Percentiles rank a stretch among this genome's conserved stretches.
Evolutionary conservation across 2,329 filamentous ascomycete species (phyloP).

Genomic region (Botryotinia convoluta): DNA sequence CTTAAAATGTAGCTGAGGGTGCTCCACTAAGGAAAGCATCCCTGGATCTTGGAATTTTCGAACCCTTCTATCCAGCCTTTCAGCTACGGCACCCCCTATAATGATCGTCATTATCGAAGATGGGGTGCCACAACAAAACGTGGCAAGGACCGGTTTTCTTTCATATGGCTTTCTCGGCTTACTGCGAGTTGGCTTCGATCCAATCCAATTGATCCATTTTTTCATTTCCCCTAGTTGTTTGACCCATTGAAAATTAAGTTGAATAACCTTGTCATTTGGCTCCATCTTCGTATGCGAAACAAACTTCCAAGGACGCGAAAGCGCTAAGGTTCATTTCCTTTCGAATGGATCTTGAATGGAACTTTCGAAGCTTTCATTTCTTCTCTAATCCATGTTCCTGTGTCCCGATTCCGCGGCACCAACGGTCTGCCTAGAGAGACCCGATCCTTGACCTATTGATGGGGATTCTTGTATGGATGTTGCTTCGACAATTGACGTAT

Average conservation of each 20-base stretch:
- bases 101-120: conserved; percentile 18
- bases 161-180: conserved; percentile 1
- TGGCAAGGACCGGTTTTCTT: conserved; percentile 16
- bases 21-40: neutral
- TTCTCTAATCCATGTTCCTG: conserved; percentile 21
- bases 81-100: conserved; percentile 11
- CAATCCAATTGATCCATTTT: neutral
- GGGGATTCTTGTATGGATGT: conserved; percentile 1
- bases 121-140: conserved; percentile 18
- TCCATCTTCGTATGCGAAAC: conserved; percentile 3
- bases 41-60: neutral
- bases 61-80: conserved; percentile 9
- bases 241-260: conserved; percentile 6
- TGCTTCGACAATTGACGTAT: neutral
- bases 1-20: conserved; percentile 4
- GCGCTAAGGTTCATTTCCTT: conserved; percentile 17
- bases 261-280: conserved; percentile 3
- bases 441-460: conserved; percentile 13
- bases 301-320: neutral
- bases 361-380: conserved; percentile 22
- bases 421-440: conserved; percentile 14
- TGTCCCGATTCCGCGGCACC: conserved; percentile 15
- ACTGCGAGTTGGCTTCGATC: neutral
- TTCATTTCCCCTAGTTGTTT: neutral
- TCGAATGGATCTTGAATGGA: conserved; percentile 9